Conservation (phyloP, 2,329 filamentous ascomycete genomes). For the Sordariomycetes sp. region DNA sequence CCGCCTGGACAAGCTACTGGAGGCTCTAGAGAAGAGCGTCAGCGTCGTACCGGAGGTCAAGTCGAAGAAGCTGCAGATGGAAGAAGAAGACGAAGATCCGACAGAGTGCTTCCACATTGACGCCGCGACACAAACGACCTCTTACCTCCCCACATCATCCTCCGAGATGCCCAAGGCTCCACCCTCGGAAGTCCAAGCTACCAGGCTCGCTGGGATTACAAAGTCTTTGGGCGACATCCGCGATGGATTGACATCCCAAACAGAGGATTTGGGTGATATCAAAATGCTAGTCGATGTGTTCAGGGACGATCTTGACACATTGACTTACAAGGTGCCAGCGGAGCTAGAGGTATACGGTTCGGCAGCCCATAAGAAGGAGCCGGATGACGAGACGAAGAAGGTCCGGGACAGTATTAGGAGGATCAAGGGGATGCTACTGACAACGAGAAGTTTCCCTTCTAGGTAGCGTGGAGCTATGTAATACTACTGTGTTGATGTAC, state of each 20-base stretch:
- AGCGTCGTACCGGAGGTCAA: constrained; percentile 44
- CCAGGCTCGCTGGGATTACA: constrained; percentile 31
- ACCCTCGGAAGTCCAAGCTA: constrained; percentile 26
- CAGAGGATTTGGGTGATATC: constrained; percentile 39
- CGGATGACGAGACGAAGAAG: constrained; percentile 62
- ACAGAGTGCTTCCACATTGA: constrained; percentile 77
- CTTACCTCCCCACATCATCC: constrained; percentile 23
- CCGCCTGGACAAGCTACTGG: constrained; percentile 35
- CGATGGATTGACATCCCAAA: constrained; percentile 32
- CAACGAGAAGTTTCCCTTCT: constrained; percentile 62
- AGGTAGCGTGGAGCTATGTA: too few species aligned
- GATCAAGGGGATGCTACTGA: constrained; percentile 71
- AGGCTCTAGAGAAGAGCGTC: constrained; percentile 45
- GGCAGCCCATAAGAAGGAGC: constrained; percentile 34
- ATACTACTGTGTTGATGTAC: too few species aligned
- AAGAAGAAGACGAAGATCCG: constrained; percentile 50
- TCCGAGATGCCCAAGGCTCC: constrained; percentile 4
- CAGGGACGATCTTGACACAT: constrained; percentile 54
- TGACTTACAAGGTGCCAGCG: constrained; percentile 36
- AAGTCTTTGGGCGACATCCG: constrained; percentile 31
- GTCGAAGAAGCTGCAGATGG: constrained; percentile 4
- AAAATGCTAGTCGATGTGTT: constrained; percentile 47
- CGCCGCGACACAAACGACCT: constrained; percentile 71
- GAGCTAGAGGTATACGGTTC: constrained; percentile 14
- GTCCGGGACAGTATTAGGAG: constrained; percentile 68